Evolutionary conservation across 2,329 filamentous ascomycete genomes (phyloP), one percentile per base, ranked within the genome.

Genomic region (Trichophyton benhamiae): DNA sequence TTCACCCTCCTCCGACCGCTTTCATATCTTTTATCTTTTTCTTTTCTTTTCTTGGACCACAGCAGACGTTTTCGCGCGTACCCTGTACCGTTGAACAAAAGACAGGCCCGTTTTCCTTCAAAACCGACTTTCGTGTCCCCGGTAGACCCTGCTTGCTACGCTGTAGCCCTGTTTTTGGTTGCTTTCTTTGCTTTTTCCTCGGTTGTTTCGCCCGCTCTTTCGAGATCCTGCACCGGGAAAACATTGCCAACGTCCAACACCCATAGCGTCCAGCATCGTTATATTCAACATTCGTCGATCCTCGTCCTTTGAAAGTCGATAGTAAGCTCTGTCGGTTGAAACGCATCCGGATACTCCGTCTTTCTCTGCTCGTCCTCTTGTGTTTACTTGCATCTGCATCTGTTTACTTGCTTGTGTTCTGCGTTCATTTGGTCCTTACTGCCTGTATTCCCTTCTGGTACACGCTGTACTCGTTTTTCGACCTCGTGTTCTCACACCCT

Each of bases 151-250:
- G 25, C 20, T 55, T 17, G 25, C 30, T 36, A 55, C 49, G 30
- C 11, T 55, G 41, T 44, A 33, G 49, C 49, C 49, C 33, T 36
- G 49, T n/a, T 55, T 55, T 55, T 27, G 49, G 27, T 55, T 2
- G 27, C 33, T 33, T 36, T 55, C 27, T 27, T 55, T 55, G 30
- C 27, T 55, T 25, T 17, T 55, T 36, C 27, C 62, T 61, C 36
- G 55, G 58, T 52, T 53, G 58, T 59, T 42, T 59, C 61, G 61
- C 61, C 55, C 44, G 49, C 30, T 59, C 61, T 60, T 33, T 62
- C 61, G 59, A 46, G 59, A 58, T 63, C 64, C n/a, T 33, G 9
- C 42, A 55, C 13, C 41, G 20, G 25, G 11, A 46, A 44, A 22
- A 59, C 58, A 13, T 30, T 11, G 13, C 27, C 58, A 55, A 33